Conservation (phyloP, 305 asterid species). For the Solanum aculeatissimum region DNA sequence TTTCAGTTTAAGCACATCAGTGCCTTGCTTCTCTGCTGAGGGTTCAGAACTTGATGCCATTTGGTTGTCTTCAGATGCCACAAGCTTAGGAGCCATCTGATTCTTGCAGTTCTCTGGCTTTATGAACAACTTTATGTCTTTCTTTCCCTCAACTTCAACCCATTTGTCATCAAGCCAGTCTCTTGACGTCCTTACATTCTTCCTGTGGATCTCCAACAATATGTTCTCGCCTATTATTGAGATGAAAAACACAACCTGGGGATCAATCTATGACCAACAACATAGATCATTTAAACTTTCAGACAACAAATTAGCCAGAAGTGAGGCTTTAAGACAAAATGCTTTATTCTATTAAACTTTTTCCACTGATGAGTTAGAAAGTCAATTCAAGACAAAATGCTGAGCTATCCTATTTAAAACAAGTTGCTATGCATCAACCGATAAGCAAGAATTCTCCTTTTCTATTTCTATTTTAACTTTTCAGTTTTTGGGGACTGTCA, state of each 20-base stretch:
- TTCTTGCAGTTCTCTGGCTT: neutral
- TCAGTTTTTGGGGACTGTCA: neutral
- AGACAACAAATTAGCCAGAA: neutral
- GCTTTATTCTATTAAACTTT: too few species aligned
- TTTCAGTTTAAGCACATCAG: neutral
- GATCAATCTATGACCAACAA: neutral
- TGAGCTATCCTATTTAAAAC: neutral
- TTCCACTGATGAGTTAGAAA: neutral
- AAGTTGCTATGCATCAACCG: neutral
- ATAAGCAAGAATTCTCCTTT: neutral
- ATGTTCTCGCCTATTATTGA: neutral
- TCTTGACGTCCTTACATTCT: neutral
- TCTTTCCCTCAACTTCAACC: neutral
- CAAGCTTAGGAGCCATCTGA: neutral
- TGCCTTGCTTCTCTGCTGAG: neutral
- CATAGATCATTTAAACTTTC: neutral
- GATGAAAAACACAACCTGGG: neutral
- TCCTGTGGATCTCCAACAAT: neutral
- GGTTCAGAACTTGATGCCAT: neutral
- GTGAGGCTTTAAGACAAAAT: too few species aligned
- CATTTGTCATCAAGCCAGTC: neutral
- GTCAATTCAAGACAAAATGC: neutral
- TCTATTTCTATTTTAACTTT: neutral
- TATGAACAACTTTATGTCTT: neutral
- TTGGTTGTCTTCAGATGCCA: neutral